These are phyloP conservation scores for Aspergillus calidoustus DNA, from an alignment of 2,329 filamentous ascomycete species.

Conservation along the genomic window DNA sequence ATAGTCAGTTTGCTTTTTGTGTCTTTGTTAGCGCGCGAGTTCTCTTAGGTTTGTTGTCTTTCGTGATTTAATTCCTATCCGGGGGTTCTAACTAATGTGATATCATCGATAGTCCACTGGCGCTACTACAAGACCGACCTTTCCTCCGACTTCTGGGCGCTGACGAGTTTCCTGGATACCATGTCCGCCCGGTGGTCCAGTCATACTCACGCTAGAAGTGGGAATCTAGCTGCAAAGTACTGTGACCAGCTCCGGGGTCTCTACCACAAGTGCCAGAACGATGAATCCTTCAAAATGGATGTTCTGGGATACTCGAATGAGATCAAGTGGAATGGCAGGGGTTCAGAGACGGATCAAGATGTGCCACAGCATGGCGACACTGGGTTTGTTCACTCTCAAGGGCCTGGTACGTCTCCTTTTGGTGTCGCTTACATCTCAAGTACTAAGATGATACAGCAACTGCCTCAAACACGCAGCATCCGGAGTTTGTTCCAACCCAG, in stretches of 20 bases:
- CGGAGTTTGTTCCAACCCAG: not conserved
- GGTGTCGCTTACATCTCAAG: no score
- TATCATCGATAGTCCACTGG: slow-evolving; percentile 35
- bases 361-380: no score
- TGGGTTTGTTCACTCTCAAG: no score
- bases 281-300: slow-evolving; percentile 16
- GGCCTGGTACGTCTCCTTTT: no score
- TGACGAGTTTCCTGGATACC: slow-evolving; percentile 27
- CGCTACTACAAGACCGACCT: slow-evolving; percentile 21
- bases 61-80: no score
- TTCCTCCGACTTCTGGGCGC: slow-evolving; percentile 26
- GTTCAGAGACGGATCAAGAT: not conserved
- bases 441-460: no score
- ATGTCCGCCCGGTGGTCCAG: slow-evolving; percentile 22
- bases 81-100: not conserved
- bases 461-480: not conserved
- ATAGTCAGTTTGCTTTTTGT: slow-evolving; percentile 52
- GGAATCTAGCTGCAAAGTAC: slow-evolving; percentile 8
- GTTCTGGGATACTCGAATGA: slow-evolving; percentile 21
- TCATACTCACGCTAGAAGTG: not conserved
- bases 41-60: not conserved
- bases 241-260: slow-evolving; percentile 5
- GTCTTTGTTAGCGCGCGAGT: slow-evolving; percentile 48
- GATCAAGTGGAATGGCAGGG: slow-evolving; percentile 9
- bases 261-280: slow-evolving; percentile 3